Base-by-base conservation (phyloP, 768 basidiomycete genomes). In the Lenzites betulinus region DNA sequence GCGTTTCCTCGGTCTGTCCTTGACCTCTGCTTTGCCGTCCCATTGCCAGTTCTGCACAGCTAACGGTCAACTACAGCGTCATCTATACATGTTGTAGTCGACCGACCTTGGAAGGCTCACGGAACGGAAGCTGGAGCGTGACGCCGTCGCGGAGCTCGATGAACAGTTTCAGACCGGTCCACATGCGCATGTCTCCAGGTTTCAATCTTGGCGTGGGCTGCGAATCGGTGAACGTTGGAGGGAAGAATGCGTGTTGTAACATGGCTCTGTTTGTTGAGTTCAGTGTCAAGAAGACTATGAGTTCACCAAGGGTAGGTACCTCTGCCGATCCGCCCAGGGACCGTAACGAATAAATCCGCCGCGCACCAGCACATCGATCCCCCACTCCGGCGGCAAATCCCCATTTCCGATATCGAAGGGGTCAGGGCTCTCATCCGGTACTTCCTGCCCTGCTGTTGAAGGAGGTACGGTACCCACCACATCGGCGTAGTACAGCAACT, bases 311-410 rank as follows among this genome's bases (percentile, higher is more conserved):
- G 15, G 7, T 28, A 51, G 75, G 66, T 69, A 88, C 92, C 95
- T 80, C 73, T 97, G 96, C 25, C 95, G 82, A 75, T 98, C 96
- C 23, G 95, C 90, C 96, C 96, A 98, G 3, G 96, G 96, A 5
- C 96, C 96, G 70, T 98, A 98, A 20, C 85, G 82, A 36, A 97
- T 64, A 36, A 80, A 72, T 0, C 93, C 95, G 18, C 87, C 86
- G 59, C 84, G 78, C n/a, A 98, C 77, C 18, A 88, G 81, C 18
- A 98, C 66, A 68, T 98, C 92, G 25, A 97, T 76, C 2, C 95
- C 96, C 92, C 95, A 98, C 69, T 98, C 93, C 7, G 96, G 96
- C 22, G 90, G 80, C 42, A 88, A 69, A 67, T 92, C 95, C 1
- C 93, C 89, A 69, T 97, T 97, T 2, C 92, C 94, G 51, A 95